These are phyloP conservation scores for Lepidium sativum DNA, from an alignment of 345 rosid species.

Conservation along the genomic window DNA sequence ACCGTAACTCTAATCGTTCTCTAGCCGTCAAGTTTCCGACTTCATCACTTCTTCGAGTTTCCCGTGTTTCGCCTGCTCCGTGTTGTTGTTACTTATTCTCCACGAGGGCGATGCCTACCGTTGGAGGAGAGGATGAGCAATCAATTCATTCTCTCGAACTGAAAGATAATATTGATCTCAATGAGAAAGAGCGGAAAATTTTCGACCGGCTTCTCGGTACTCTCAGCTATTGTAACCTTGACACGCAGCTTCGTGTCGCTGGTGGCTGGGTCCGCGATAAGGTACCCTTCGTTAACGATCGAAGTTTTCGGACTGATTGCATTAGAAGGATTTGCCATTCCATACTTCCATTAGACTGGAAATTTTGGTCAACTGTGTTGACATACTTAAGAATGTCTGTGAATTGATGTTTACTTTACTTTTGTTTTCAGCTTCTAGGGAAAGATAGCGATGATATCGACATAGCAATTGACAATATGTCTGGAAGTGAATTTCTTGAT, in stretches of 20 bases:
- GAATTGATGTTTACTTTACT: background rate
- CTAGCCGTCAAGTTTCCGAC: slow-evolving; percentile 13
- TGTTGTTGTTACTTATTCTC: slow-evolving; percentile 24
- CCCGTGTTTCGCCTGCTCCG: background rate
- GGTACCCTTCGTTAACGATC: slow-evolving; percentile 31
- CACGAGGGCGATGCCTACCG: slow-evolving; percentile 21
- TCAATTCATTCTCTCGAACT: slow-evolving; percentile 26
- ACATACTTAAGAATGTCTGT: background rate
- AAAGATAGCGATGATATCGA: slow-evolving; percentile 89
- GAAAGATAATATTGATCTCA: slow-evolving; percentile 52
- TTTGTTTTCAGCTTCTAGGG: slow-evolving; percentile 65
- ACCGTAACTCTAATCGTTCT: background rate
- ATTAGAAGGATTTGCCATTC: background rate
- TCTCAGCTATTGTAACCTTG: slow-evolving; percentile 50
- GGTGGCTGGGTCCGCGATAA: slow-evolving; percentile 99
- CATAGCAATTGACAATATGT: slow-evolving; percentile 77
- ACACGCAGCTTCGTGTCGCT: slow-evolving; percentile 84
- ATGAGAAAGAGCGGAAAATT: slow-evolving; percentile 53
- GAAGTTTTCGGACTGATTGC: background rate
- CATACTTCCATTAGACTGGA: background rate
- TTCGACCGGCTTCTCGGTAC: slow-evolving; percentile 67
- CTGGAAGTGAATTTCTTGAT: slow-evolving; percentile 70
- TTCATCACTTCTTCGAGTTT: background rate
- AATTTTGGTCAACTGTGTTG: background rate
- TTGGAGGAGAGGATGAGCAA: slow-evolving; percentile 8